Evolutionary conservation across 495 filamentous ascomycete species (phyloP).

Genomic region (Podospora pseudoanserina): DNA sequence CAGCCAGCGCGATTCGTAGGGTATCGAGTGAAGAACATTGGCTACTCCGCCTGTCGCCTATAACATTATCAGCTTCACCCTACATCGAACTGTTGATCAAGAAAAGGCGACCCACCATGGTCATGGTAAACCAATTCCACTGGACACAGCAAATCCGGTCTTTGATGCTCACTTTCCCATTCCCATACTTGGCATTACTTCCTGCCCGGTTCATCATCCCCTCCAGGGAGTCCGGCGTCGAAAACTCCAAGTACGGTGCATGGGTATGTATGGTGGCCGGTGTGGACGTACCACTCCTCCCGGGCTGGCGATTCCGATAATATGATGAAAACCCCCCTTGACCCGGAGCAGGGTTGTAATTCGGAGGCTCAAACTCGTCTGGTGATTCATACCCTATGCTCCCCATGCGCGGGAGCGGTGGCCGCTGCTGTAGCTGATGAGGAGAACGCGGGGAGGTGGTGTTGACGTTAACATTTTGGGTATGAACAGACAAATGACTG

Average conservation of each 20-base stretch:
- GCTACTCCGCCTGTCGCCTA: conserved; percentile 76
- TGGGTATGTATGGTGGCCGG: background rate
- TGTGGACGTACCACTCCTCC: background rate
- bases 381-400: background rate
- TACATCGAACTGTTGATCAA: background rate
- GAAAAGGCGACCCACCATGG: conserved; percentile 51
- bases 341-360: background rate
- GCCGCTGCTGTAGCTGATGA: background rate
- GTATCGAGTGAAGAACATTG: conserved; percentile 69
- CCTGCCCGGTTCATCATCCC: conserved; percentile 29
- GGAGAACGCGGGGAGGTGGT: background rate
- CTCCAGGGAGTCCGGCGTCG: conserved; percentile 28
- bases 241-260: background rate
- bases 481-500: background rate
- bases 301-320: background rate
- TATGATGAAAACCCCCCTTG: background rate
- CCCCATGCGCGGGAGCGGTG: background rate
- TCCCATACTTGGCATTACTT: conserved; percentile 12
- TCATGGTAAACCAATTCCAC: conserved; percentile 74
- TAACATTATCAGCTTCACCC: background rate
- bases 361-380: background rate
- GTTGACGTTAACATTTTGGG: background rate
- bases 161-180: conserved; percentile 36
- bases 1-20: conserved; percentile 66
- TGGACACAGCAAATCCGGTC: conserved; percentile 47